Conservation (phyloP, 2,329 filamentous ascomycete genomes). For the Ceratocystiopsis minuta region DNA sequence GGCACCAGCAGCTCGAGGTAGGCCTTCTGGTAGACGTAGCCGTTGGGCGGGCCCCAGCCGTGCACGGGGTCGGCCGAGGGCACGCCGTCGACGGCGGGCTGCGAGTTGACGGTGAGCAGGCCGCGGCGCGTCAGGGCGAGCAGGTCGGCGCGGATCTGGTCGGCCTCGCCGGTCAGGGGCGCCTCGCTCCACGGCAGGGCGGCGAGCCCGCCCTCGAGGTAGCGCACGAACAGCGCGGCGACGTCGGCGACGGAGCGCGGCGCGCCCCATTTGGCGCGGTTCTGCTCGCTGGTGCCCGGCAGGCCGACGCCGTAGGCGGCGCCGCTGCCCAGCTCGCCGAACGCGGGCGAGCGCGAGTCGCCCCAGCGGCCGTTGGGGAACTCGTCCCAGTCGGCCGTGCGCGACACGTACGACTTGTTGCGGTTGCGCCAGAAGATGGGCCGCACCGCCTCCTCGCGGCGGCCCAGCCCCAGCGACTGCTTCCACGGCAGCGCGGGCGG, state of each 20-base stretch:
- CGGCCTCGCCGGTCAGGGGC: conserved; percentile 66
- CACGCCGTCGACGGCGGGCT: conserved; percentile 81
- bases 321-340: conserved; percentile 70
- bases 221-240: conserved; percentile 66
- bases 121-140: conserved; percentile 71
- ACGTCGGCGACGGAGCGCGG: conserved; percentile 67
- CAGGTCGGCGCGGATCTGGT: conserved; percentile 58
- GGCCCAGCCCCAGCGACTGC: conserved; percentile 75
- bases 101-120: conserved; percentile 89
- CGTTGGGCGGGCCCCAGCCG: conserved; percentile 88
- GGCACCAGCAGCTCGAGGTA: conserved; percentile 86
- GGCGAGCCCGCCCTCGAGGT: conserved; percentile 64
- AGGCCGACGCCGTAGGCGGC: conserved; percentile 73
- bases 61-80: conserved; percentile 75
- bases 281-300: conserved; percentile 88
- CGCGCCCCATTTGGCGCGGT: conserved; percentile 86
- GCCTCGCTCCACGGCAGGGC: conserved; percentile 88
- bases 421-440: conserved; percentile 98
- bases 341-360: conserved; percentile 87
- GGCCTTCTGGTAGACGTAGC: conserved; percentile 96
- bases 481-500: conserved; percentile 93
- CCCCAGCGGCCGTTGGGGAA: conserved; percentile 98
- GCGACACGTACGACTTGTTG: conserved; percentile 85
- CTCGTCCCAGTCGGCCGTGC: conserved; percentile 97
- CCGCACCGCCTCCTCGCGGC: conserved; percentile 84